Evolutionary conservation across 1,139 yeast species (phyloP), one percentile per base, ranked within the genome.

Genomic region (Suhomyces yuchorum): DNA sequence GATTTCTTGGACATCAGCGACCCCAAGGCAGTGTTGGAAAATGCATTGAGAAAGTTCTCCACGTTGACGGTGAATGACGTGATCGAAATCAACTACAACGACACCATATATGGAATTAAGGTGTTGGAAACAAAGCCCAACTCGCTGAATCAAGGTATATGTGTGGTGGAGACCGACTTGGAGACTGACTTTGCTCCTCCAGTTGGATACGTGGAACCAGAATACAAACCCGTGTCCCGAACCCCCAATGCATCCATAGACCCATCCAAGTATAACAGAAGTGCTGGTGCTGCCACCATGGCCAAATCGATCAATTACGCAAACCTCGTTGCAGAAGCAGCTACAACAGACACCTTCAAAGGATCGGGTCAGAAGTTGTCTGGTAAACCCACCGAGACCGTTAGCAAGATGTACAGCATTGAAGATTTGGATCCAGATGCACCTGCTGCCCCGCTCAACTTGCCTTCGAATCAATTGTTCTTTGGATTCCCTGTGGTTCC

Each of bases 141-240:
- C 43, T 74, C 84, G 6, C 61, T 67, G 14, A 67, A 67, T 40
- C 71, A 78, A 36, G 87, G 96, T 52, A 85, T 93, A 17, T 93
- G 98, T 74, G 97, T 93, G 18, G 91, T 95, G 28, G 99, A 95
- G 63, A 95, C 99, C 0, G 99, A 95, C 71, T 77, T 95, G 55
- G 96, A 89, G 52, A 96, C 97, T 0, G 99, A 95, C 63, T 95
- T 95, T 72, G 99, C 98, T 2, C 96, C 99, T 3, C 99, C 99
- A 0, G 97, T 93, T 4, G 99, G 99, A 0, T 95, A 95, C 61
- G 97, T 89, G 24, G 99, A 93, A 62, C 96, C 96, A 1, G 87
- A 83, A 56, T 82, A 82, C 55, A 69, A 62, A 42, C 78, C 78
- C 7, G 58, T 61, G 43, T 62, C 59, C 5, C 59, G 65, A n/a